Base-by-base conservation (phyloP, 1,139 yeast genomes). In the Tardiomyces blankii region DNA sequence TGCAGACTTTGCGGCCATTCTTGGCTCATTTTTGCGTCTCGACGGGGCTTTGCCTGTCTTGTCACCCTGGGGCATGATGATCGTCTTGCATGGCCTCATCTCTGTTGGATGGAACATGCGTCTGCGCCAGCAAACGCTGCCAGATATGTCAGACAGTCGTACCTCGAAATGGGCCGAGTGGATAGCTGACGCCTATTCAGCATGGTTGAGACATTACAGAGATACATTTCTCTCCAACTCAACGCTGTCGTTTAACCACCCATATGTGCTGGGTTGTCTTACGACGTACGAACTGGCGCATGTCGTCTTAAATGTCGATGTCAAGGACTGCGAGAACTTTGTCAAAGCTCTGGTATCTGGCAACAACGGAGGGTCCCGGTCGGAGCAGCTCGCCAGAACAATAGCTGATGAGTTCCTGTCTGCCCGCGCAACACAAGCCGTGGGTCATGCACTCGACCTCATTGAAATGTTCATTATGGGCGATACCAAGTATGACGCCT, bases 51-150 rank as follows among this genome's bases (percentile, higher is more conserved):
- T 46, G 35, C 35, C 35, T 14, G 9, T 14, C 39, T 47, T 56
- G 21, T 51, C 59, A 1, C 60, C 60, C 13, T 56, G 60, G 60
- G 55, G 52, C 40, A 56, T 55, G 58, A 56, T 56, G 58, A 50
- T 54, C 27, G 49, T 53, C 27, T 48, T 56, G 25, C 58, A 56
- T 41, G 59, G 59, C n/a, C 42, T 56, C 30, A 48, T 56, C 9
- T 55, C 59, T 16, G 57, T 54, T 14, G 58, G 56, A 8, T 55
- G 57, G 56, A 53, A 53, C 42, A 54, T 54, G 44, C 44, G 57
- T 18, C 44, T 54, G 27, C 32, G 57, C 21, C 56, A 56, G 28
- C 48, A 52, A 19, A 45, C 54, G 18, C 27, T 54, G 8, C 49
- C 55, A 5, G 56, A 50, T n/a, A 45, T 41, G 18, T 42, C 39